Evolutionary conservation across 495 filamentous ascomycete species (phyloP), one percentile per base, ranked within the genome.

Genomic region (Hyaloscypha finlandica): DNA sequence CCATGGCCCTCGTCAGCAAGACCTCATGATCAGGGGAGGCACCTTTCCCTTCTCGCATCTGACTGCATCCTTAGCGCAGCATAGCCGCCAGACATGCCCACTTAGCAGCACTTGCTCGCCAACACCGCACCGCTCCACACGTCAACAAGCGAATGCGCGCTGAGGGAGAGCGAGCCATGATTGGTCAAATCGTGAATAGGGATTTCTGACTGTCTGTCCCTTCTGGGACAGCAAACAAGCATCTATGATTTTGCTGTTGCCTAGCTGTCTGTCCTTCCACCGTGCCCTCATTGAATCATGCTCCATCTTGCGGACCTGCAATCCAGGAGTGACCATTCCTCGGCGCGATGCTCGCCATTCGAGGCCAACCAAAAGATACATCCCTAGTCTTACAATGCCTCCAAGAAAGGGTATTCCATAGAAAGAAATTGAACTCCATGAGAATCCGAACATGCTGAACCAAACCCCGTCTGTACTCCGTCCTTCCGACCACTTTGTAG

Each of bases 71-170:
- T 39, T 66, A 60, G 64, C 65, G 65, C 59, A 58, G n/a, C 32
- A 68, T 68, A 68, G 65, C 59, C 65, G 65, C 65, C 59, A 35
- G 59, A 57, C 33, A 63, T 51, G 48, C 9, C n/a, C 25, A 51
- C 32, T 20, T 35, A 20, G 54, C 55, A 52, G 29, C 57, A 4
- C 45, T 37, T 8, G 39, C n/a, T 30, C 30, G n/a, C 51, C 39
- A 20, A n/a, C 32, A 56, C 20, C 35, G 33, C 51, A 25, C 25
- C 25, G 25, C 25, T 25, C 25, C 25, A 25, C 25, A 25, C 25
- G 25, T 39, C n/a, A 42, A n/a, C 8, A 35, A 60, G 25, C 25
- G 25, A 25, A 25, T 25, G 25, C 1, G 25, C 53, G 53, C 6
- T 25, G 22, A 6, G 9, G 11, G 9, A 29, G 8, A 31, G 53